phyloP scores from a whole-genome alignment of 768 basidiomycete species.

The Kwoniella newhampshirensis region DNA sequence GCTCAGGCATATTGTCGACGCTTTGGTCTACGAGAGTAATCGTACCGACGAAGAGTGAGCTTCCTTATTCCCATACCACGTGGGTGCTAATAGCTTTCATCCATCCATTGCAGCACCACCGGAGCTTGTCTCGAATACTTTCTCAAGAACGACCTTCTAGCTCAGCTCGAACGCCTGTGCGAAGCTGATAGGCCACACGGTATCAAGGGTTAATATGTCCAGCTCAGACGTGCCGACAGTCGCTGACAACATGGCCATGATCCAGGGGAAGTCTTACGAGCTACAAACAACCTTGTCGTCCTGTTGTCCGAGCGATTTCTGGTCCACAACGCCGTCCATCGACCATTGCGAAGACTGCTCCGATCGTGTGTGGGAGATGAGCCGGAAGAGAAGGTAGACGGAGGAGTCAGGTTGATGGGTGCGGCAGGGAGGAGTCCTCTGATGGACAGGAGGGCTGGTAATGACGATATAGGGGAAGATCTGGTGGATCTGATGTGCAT shows the following conservation, averaged over 20 bases:
- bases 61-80: constrained; percentile 8
- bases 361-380: constrained; percentile 90
- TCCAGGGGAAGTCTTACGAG: constrained; percentile 72
- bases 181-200: constrained; percentile 81
- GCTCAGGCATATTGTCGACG: constrained; percentile 76
- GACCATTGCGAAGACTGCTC: constrained; percentile 77
- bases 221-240: not conserved
- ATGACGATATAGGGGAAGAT: constrained; percentile 55
- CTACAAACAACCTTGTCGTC: constrained; percentile 87
- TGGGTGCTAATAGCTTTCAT: constrained; percentile 7
- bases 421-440: constrained; percentile 60
- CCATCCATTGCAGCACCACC: constrained; percentile 64
- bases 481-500: constrained; percentile 88
- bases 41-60: constrained; percentile 79
- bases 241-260: not conserved
- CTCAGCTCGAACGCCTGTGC: constrained; percentile 78
- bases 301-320: constrained; percentile 90
- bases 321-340: constrained; percentile 85
- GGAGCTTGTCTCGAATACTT: constrained; percentile 89
- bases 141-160: constrained; percentile 83
- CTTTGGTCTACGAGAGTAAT: constrained; percentile 80
- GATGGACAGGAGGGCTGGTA: constrained; percentile 15
- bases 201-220: constrained; percentile 60
- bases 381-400: constrained; percentile 80
- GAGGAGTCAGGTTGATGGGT: constrained; percentile 69